Conservation (phyloP, 331 rosid genomes). For the Spiraea crenata region DNA sequence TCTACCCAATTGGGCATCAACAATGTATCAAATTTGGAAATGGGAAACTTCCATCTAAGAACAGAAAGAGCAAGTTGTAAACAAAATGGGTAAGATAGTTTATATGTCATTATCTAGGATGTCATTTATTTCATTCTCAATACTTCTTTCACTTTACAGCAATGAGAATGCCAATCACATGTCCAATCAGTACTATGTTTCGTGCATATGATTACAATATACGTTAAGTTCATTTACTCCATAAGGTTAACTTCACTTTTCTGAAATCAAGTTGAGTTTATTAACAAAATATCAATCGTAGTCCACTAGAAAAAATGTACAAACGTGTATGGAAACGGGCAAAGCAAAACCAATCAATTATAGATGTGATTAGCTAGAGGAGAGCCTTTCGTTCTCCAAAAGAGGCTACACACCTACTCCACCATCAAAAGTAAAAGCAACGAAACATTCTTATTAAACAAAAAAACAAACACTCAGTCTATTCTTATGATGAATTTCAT, state of each 20-base stretch:
- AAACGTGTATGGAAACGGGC: neutral
- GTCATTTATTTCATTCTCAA: neutral
- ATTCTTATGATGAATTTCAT: neutral
- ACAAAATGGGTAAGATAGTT: neutral
- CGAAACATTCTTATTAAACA: slow-evolving; percentile 38
- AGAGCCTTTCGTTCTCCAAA: slow-evolving; percentile 46
- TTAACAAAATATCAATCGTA: no score
- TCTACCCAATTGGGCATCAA: neutral
- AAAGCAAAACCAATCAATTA: neutral
- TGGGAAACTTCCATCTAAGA: neutral
- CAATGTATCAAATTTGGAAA: neutral
- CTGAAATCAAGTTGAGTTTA: no score
- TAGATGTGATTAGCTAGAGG: neutral
- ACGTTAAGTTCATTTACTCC: no score
- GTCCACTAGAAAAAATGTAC: no score
- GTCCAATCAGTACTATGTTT: no score
- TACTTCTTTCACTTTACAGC: neutral
- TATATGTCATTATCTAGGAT: slow-evolving; percentile 2
- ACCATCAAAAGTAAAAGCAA: slow-evolving; percentile 72
- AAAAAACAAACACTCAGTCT: slow-evolving; percentile 14
- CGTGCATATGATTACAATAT: no score
- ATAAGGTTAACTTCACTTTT: no score
- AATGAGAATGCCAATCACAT: no score
- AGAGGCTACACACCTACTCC: slow-evolving; percentile 63
- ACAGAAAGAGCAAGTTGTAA: neutral